Percentiles rank a stretch among this genome's conserved stretches.
Conservation (phyloP, 768 basidiomycete genomes). For the Sarcodon aspratus region DNA sequence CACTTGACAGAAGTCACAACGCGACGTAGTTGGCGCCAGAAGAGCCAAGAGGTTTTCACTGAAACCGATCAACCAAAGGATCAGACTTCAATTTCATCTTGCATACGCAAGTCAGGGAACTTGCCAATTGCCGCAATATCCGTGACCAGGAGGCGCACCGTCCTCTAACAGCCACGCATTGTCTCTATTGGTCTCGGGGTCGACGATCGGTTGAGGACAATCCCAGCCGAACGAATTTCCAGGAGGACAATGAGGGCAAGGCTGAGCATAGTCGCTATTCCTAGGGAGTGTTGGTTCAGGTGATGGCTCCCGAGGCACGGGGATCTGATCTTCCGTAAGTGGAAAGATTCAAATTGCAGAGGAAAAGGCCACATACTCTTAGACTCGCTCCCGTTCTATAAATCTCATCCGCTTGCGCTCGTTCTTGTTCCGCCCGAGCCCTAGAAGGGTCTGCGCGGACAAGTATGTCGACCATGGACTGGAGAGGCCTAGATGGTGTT, state of each 20-base stretch:
- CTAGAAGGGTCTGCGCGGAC: constrained; percentile 62
- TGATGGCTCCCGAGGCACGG: constrained; percentile 62
- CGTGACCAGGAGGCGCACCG: constrained; percentile 71
- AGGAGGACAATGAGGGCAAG: constrained; percentile 67
- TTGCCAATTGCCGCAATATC: constrained; percentile 74
- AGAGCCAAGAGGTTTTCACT: constrained; percentile 71
- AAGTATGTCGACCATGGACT: constrained; percentile 61
- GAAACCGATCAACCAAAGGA: background rate
- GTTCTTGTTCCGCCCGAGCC: constrained; percentile 57
- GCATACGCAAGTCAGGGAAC: constrained; percentile 4
- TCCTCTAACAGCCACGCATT: constrained; percentile 71
- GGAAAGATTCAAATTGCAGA: background rate
- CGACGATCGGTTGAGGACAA: constrained; percentile 71
- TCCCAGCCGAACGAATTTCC: constrained; percentile 70
- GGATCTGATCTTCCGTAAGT: constrained; percentile 36
- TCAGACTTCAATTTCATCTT: background rate
- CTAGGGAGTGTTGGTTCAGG: constrained; percentile 65
- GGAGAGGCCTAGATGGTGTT: constrained; percentile 61
- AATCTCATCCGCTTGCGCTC: constrained; percentile 73
- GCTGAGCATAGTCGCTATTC: constrained; percentile 53
- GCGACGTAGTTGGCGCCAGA: constrained; percentile 64
- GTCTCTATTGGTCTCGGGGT: constrained; percentile 57
- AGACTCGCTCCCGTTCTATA: constrained; percentile 53
- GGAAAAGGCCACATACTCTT: constrained; percentile 35
- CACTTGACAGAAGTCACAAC: constrained; percentile 75